Conservation (phyloP, 768 basidiomycete species). For the Trametes sanguinea region DNA sequence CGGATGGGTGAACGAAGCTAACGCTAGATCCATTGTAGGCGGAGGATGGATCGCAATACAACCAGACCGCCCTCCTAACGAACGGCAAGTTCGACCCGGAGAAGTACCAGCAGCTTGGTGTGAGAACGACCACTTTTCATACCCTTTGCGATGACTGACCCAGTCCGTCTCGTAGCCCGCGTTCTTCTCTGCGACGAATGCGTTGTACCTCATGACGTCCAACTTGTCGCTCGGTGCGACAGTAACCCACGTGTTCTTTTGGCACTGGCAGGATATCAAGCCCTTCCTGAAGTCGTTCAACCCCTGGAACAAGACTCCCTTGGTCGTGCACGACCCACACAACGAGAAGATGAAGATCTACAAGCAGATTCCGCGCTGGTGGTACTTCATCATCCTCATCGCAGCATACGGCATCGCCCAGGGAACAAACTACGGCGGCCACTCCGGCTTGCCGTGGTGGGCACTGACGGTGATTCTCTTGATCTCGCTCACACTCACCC, state of each 20-base stretch:
- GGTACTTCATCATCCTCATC: conserved; percentile 48
- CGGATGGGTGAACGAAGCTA: too few species aligned
- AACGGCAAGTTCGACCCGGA: conserved; percentile 32
- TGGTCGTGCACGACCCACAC: conserved; percentile 46
- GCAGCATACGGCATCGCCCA: conserved; percentile 53
- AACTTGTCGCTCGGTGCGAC: conserved; percentile 38
- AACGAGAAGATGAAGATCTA: conserved; percentile 55
- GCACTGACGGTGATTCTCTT: conserved; percentile 51
- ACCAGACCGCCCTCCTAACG: conserved; percentile 55
- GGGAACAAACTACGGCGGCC: conserved; percentile 46
- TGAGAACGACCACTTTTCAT: not conserved
- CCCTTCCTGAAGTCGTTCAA: conserved; percentile 37
- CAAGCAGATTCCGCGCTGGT: conserved; percentile 51
- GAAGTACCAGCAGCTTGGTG: conserved; percentile 31
- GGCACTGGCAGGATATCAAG: conserved; percentile 40
- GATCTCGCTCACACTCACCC: conserved; percentile 51
- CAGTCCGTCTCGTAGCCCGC: conserved; percentile 28
- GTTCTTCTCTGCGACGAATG: conserved; percentile 40
- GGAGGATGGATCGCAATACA: conserved; percentile 31
- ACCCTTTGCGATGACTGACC: not conserved
- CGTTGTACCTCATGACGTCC: conserved; percentile 37
- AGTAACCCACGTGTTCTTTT: conserved; percentile 38
- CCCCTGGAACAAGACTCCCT: conserved; percentile 35
- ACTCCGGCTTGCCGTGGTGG: conserved; percentile 59
- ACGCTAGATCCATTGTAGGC: conserved; percentile 14